Evolutionary conservation across 148 eudicot species (phyloP).

Genomic region (Heliosperma pusillum): DNA sequence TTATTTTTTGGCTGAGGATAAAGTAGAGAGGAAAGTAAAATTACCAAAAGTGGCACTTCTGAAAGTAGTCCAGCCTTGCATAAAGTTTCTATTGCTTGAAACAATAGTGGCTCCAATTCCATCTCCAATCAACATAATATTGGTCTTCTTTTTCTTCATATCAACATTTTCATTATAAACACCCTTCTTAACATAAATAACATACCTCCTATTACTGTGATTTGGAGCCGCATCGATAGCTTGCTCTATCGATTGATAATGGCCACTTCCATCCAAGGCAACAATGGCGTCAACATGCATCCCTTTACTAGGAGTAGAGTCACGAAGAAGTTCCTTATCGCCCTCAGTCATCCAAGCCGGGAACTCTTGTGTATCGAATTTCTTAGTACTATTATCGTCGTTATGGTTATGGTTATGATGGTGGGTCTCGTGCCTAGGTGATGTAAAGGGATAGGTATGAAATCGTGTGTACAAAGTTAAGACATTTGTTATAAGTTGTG

Average conservation of each 20-base stretch:
- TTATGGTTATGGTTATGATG: not conserved
- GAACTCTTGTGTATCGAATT: conserved; percentile 19
- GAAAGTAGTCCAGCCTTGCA: conserved; percentile 90
- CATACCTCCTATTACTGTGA: conserved; percentile 52
- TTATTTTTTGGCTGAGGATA: no score
- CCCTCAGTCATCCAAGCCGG: conserved; percentile 78
- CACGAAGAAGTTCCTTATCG: conserved; percentile 49
- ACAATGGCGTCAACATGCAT: conserved; percentile 69
- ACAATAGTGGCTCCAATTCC: conserved; percentile 70
- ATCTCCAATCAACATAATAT: conserved; percentile 80
- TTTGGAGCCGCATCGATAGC: conserved; percentile 62
- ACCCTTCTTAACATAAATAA: conserved; percentile 76
- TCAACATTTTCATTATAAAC: conserved; percentile 76
- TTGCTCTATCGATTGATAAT: conserved; percentile 46
- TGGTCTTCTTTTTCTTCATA: conserved; percentile 77
- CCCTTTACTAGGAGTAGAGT: conserved; percentile 28
- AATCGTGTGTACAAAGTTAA: conserved; percentile 58
- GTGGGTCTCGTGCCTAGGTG: conserved; percentile 35
- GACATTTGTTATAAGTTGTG: conserved; percentile 79
- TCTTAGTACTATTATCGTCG: conserved; percentile 5
- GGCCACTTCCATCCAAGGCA: conserved; percentile 63
- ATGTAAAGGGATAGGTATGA: conserved; percentile 54
- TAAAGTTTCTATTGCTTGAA: conserved; percentile 62
- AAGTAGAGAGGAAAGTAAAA: no score
- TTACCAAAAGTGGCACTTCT: conserved; percentile 88